phyloP scores from a whole-genome alignment of 495 filamentous ascomycete species.

The Immersiella caudata region DNA sequence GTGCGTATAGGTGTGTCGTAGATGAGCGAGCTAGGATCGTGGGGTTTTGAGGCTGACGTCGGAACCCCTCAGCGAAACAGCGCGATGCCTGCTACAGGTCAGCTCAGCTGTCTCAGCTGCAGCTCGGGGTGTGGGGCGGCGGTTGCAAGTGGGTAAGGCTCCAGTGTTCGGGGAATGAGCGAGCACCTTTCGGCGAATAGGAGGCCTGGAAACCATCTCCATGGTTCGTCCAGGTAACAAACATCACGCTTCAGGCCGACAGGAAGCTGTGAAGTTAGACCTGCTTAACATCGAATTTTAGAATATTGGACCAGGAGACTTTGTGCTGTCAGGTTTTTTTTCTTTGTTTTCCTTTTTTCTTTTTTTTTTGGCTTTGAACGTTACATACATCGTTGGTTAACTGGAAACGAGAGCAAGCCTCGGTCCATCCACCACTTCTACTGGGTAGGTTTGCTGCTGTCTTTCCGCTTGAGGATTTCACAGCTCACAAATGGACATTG shows the following conservation, averaged over 20 bases:
- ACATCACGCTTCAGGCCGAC: neutral
- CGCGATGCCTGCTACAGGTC: neutral
- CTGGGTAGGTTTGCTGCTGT: no score
- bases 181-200: neutral
- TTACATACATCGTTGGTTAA: no score
- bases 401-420: no score
- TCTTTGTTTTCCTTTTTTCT: no score
- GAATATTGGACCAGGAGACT: no score
- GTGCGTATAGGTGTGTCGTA: neutral
- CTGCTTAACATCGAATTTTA: no score
- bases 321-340: no score
- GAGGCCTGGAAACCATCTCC: neutral
- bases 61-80: neutral
- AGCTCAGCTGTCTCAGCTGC: neutral
- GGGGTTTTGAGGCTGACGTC: conserved; percentile 1
- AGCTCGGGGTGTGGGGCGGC: neutral
- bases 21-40: neutral
- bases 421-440: no score
- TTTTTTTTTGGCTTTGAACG: no score
- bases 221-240: neutral
- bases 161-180: neutral
- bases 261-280: no score
- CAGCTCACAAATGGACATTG: no score
- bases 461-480: no score
- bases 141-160: neutral